phyloP scores from a whole-genome alignment of 2,329 filamentous ascomycete genomes.

The Clarireedia hainanense region DNA sequence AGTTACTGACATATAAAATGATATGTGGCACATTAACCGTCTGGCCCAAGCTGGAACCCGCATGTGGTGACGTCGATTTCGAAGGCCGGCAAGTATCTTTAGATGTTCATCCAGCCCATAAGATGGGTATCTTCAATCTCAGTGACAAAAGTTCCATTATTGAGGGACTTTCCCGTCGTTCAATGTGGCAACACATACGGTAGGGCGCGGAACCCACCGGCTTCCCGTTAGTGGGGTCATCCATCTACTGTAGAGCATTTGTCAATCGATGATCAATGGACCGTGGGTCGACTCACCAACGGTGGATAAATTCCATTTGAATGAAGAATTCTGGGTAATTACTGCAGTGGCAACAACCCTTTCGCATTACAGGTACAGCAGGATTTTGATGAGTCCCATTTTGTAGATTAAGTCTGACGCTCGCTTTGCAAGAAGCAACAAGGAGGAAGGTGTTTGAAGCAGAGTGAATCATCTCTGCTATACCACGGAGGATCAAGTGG shows the following conservation, averaged over 20 bases:
- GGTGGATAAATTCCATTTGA: too few species aligned
- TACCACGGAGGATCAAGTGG: too few species aligned
- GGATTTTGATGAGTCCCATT: too few species aligned
- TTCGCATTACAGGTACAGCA: too few species aligned
- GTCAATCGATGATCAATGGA: neutral
- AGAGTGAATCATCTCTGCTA: too few species aligned
- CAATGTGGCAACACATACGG: neutral
- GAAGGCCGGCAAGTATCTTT: neutral
- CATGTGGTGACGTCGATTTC: neutral
- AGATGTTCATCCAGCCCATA: neutral
- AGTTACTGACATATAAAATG: neutral
- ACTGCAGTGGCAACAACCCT: too few species aligned
- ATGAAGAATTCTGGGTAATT: too few species aligned
- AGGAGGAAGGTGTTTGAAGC: too few species aligned
- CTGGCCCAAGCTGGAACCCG: neutral
- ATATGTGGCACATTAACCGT: neutral
- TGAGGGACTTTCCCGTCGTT: neutral
- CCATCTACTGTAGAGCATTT: neutral
- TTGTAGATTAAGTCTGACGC: too few species aligned
- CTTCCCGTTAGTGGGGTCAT: neutral
- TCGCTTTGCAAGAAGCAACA: too few species aligned
- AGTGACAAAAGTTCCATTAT: neutral
- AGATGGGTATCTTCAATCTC: neutral
- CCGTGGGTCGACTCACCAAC: too few species aligned
- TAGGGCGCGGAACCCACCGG: neutral